phyloP scores from a whole-genome alignment of 2,329 filamentous ascomycete genomes.

The Hortaea sp. region DNA sequence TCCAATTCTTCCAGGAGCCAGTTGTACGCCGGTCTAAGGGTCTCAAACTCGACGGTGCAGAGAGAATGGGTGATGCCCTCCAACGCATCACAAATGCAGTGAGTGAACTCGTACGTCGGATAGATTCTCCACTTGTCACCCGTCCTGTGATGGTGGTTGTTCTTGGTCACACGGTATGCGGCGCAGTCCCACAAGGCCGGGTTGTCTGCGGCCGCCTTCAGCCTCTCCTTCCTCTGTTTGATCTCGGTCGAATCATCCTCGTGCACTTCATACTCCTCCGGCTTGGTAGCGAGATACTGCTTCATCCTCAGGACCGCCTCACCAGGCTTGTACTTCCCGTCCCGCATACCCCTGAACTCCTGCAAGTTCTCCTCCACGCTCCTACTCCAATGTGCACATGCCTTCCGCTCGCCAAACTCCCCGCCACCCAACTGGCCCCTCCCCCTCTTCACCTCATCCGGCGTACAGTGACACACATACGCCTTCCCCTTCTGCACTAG shows the following conservation, averaged over 20 bases:
- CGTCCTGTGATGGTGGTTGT: slow-evolving; percentile 65
- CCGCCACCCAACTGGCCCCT: slow-evolving; percentile 59
- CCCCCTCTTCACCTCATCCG: slow-evolving; percentile 76
- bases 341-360: slow-evolving; percentile 83
- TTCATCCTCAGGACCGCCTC: slow-evolving; percentile 89
- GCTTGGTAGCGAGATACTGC: slow-evolving; percentile 55
- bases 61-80: slow-evolving; percentile 86
- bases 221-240: slow-evolving; percentile 25
- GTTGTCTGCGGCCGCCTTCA: slow-evolving; percentile 52
- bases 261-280: slow-evolving; percentile 24
- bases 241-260: slow-evolving; percentile 21
- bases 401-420: slow-evolving; percentile 58
- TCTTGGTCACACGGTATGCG: slow-evolving; percentile 74
- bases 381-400: slow-evolving; percentile 70
- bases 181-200: slow-evolving; percentile 95
- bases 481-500: slow-evolving; percentile 60
- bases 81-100: slow-evolving; percentile 85
- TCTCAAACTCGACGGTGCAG: slow-evolving; percentile 87
- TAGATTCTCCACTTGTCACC: slow-evolving; percentile 84
- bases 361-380: slow-evolving; percentile 63
- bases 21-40: slow-evolving; percentile 78
- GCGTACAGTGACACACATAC: slow-evolving; percentile 81
- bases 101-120: slow-evolving; percentile 81
- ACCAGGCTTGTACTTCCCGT: slow-evolving; percentile 78
- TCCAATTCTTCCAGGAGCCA: slow-evolving; percentile 75